Evolutionary conservation across 2,329 filamentous ascomycete genomes (phyloP), one percentile per base, ranked within the genome.

Genomic region (Alternaria arbusti): DNA sequence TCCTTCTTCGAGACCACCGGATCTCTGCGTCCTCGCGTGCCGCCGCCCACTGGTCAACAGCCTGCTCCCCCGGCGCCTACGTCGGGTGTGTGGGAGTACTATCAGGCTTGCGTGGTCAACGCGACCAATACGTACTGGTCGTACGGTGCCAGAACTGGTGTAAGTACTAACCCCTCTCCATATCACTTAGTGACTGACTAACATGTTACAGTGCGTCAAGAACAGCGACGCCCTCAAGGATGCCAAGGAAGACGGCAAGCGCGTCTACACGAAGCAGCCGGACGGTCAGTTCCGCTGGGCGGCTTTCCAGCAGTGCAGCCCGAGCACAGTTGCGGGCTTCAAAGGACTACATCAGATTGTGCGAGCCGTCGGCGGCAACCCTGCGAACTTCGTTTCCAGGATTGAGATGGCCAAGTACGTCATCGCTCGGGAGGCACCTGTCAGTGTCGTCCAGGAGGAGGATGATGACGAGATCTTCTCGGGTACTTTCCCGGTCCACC

Each of bases 41-140:
- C 45, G 6, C 26, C 22, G 4, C 4, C n/a, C 12, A 3, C 40
- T 6, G 40, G 9, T 23, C 40, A 47, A 47, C 22, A 13, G 23
- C 13, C n/a, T 20, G 15, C 40, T 28, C 43, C 25, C 11, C 40
- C 40, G 13, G 5, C 40, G 12, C 40, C 26, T 23, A 13, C 28
- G 2, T 6, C 4, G 3, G 17, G 40, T 22, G 25, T 2, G 28
- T 45, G 43, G 54, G 54, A 46, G 11, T n/a, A 22, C 22, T 46
- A 28, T 26, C 46, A n/a, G 43, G 46, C 45, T 13, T 17, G n/a
- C n/a, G 45, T 58, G 11, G 23, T 28, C 28, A 58, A 51, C 17
- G 28, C 17, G 9, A 58, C 56, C 28, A 44, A 32, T 9, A 58
- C 56, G 5, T 58, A 58, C 30, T 40, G 49, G 45, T 58, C 56